Conservation (phyloP, 768 basidiomycete species). For the Suillus alpinus region DNA sequence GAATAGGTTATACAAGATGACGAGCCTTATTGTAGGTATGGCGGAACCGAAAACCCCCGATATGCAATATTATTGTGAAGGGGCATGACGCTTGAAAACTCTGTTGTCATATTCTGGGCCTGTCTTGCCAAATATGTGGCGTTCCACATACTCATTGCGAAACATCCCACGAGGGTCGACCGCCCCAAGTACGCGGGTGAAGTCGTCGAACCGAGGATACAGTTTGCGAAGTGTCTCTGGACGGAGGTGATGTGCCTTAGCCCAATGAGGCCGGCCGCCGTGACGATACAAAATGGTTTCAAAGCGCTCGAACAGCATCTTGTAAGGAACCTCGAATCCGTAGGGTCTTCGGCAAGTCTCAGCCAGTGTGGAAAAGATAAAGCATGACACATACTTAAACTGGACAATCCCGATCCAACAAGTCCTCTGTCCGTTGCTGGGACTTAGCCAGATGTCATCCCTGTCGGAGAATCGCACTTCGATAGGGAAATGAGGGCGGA, state of each 20-base stretch:
- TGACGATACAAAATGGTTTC: slow-evolving; percentile 67
- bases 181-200: slow-evolving; percentile 57
- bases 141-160: slow-evolving; percentile 84
- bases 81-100: slow-evolving; percentile 42
- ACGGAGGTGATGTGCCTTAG: slow-evolving; percentile 78
- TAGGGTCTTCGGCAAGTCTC: slow-evolving; percentile 62
- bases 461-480: slow-evolving; percentile 86
- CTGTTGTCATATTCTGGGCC: slow-evolving; percentile 38
- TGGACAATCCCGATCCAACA: slow-evolving; percentile 99
- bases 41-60: not conserved
- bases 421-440: slow-evolving; percentile 72
- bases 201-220: slow-evolving; percentile 84
- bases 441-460: slow-evolving; percentile 95
- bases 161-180: slow-evolving; percentile 79
- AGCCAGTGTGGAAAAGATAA: slow-evolving; percentile 4
- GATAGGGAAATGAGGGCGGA: slow-evolving; percentile 88
- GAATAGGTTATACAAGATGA: slow-evolving; percentile 9
- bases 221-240: slow-evolving; percentile 59
- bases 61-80: slow-evolving; percentile 6
- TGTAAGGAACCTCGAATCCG: slow-evolving; percentile 79
- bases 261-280: slow-evolving; percentile 93
- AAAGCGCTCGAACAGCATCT: slow-evolving; percentile 70
- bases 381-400: slow-evolving; percentile 68
- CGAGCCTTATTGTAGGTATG: slow-evolving; percentile 1
- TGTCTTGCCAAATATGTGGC: slow-evolving; percentile 75